These are phyloP conservation scores for Fomitopsis palustris DNA, from an alignment of 1,284 basidiomycete species.

Conservation along the genomic window DNA sequence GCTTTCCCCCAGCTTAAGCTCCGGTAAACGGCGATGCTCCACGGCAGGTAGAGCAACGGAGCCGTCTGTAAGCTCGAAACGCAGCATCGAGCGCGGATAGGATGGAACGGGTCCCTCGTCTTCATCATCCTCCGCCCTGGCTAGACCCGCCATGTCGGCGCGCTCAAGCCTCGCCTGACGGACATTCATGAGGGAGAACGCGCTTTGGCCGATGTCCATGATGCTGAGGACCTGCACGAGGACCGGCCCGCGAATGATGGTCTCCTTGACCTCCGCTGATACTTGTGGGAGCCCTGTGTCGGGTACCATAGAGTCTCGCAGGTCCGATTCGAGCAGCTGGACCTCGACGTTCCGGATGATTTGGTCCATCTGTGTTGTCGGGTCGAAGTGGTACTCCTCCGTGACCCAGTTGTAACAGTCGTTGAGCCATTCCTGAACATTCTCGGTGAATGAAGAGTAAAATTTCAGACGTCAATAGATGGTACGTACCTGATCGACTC, in stretches of 20 bases:
- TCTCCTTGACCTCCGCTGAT: slow-evolving; percentile 33
- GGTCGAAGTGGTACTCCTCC: slow-evolving; percentile 43
- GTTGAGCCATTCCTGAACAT: slow-evolving; percentile 69
- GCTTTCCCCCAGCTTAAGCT: slow-evolving; percentile 62
- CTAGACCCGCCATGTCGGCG: slow-evolving; percentile 42
- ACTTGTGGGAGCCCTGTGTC: slow-evolving; percentile 62
- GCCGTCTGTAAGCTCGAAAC: slow-evolving; percentile 67
- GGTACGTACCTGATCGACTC: slow-evolving; percentile 49
- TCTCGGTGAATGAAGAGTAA: background rate
- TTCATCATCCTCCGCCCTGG: slow-evolving; percentile 47
- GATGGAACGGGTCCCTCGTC: slow-evolving; percentile 72
- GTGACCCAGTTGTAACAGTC: slow-evolving; percentile 65
- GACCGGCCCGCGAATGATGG: slow-evolving; percentile 38
- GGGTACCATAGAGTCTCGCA: slow-evolving; percentile 62
- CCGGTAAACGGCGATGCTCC: slow-evolving; percentile 58
- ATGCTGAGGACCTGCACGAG: slow-evolving; percentile 70
- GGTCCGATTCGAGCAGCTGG: slow-evolving; percentile 70
- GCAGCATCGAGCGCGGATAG: slow-evolving; percentile 69
- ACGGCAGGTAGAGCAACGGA: slow-evolving; percentile 57
- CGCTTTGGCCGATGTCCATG: slow-evolving; percentile 73
- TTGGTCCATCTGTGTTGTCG: slow-evolving; percentile 40
- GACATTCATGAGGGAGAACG: slow-evolving; percentile 61
- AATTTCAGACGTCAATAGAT: background rate
- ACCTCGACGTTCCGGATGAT: slow-evolving; percentile 50
- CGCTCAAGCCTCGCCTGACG: slow-evolving; percentile 62